Base-by-base conservation (phyloP, 768 basidiomycete genomes). In the Pisolithus microcarpus region DNA sequence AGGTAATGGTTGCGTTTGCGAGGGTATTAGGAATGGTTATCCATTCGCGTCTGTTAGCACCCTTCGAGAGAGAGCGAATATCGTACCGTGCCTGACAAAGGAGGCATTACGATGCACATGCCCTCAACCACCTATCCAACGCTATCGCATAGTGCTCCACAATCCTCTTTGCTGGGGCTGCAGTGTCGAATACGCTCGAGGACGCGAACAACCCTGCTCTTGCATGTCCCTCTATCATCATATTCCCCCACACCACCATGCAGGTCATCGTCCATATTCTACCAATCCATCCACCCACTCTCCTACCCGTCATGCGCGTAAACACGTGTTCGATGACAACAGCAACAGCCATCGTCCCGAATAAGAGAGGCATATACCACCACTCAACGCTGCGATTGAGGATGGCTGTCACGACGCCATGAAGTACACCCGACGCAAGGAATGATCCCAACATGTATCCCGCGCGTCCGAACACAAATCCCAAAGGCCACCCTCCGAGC, bases 391-490 rank as follows among this genome's bases (percentile, higher is more conserved):
- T 75, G 5, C 65, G 61, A 1, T 76, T 74, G 70, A 81, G 69
- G 0, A 75, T 72, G 72, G 76, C 78, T 43, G 78, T 43, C 7
- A 74, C 73, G 5, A 75, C 40, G 49, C 78, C 70, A 52, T 87
- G 85, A 13, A 84, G 58, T 8, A 81, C 34, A 2, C 71, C 82
- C 0, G 84, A 86, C 5, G 75, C 59, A 1, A 77, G 52, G 60
- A 86, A 86, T 5, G 74, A 72, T 7, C 82, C 81, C 1, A 85
- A 42, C 1, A 84, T 65, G 1, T 64, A 68, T 2, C 78, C 81
- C 0, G 61, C 49, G 10, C 75, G 72, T 3, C 84, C 82, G 16
- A 77, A 57, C 15, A 81, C 37, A 30, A 62, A 52, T 18, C 60
- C 62, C n/a, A 65, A 43, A 1, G 67, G 68, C 9, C 49, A 49